Percentiles rank a stretch among this genome's conserved stretches.
Conservation (phyloP, 2,329 filamentous ascomycete species). For the Alternaria atra region DNA sequence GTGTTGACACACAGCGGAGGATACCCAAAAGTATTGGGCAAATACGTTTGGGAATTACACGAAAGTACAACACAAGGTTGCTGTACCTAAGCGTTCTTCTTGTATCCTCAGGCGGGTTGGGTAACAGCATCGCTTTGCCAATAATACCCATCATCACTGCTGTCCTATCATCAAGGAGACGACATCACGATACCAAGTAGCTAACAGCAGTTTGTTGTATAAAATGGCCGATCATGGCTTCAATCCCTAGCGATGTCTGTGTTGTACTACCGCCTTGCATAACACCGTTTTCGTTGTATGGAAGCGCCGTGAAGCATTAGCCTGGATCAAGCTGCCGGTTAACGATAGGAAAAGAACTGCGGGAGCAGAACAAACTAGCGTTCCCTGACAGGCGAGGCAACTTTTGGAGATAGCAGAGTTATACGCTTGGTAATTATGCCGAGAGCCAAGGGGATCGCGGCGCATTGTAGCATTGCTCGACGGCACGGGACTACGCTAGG, state of each 20-base stretch:
- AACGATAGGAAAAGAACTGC: neutral
- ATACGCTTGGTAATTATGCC: neutral
- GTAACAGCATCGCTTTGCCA: neutral
- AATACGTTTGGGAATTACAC: neutral
- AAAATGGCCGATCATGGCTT: neutral
- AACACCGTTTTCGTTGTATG: neutral
- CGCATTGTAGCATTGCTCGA: neutral
- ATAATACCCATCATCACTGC: neutral
- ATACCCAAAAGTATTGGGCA: neutral
- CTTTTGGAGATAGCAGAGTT: neutral
- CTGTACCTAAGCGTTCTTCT: neutral
- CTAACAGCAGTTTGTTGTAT: neutral
- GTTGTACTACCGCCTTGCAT: neutral
- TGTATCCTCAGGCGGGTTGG: neutral
- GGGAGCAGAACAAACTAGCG: neutral
- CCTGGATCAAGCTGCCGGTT: neutral
- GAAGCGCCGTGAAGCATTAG: neutral
- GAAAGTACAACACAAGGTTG: neutral
- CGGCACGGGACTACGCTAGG: neutral
- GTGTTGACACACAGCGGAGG: neutral
- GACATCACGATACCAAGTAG: neutral
- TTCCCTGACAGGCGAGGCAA: neutral
- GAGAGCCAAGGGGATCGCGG: neutral
- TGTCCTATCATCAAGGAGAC: neutral
- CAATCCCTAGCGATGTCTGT: neutral